Evolutionary conservation across 352 stramenopile species (phyloP).

Genomic region (Pythium dissotocum): DNA sequence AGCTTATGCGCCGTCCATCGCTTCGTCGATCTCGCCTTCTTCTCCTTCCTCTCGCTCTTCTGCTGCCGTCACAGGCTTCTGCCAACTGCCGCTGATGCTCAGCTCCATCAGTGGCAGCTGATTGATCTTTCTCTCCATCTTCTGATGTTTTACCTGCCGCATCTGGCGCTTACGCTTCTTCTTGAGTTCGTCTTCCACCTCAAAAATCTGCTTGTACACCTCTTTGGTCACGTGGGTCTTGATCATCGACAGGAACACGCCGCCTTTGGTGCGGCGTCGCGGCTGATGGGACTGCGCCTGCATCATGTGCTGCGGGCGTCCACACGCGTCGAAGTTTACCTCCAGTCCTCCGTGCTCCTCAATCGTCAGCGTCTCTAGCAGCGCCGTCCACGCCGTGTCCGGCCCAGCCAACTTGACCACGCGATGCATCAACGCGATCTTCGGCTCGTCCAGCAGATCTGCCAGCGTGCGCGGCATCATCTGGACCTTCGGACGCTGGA

Average conservation of each 20-base stretch:
- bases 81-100: conserved; percentile 25
- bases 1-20: conserved; percentile 15
- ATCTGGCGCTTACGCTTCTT: conserved; percentile 70
- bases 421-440: conserved; percentile 67
- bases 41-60: conserved; percentile 37
- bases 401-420: conserved; percentile 68
- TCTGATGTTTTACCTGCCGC: conserved; percentile 45
- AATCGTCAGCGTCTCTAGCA: conserved; percentile 66
- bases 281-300: conserved; percentile 46
- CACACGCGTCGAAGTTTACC: conserved; percentile 53
- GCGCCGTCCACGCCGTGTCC: conserved; percentile 58
- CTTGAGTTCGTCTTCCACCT: conserved; percentile 71
- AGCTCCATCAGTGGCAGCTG: conserved; percentile 59
- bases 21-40: conserved; percentile 37
- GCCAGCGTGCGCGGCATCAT: conserved; percentile 60
- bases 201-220: conserved; percentile 74
- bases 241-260: conserved; percentile 68
- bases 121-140: conserved; percentile 63
- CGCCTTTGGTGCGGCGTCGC: conserved; percentile 66
- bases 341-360: conserved; percentile 58
- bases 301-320: conserved; percentile 51
- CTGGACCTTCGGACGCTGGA: conserved; percentile 41
- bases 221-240: conserved; percentile 66
- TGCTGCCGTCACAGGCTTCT: neutral
- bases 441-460: conserved; percentile 64